Base-by-base conservation (phyloP, 148 eudicot genomes). In the Fallopia convolvulus region DNA sequence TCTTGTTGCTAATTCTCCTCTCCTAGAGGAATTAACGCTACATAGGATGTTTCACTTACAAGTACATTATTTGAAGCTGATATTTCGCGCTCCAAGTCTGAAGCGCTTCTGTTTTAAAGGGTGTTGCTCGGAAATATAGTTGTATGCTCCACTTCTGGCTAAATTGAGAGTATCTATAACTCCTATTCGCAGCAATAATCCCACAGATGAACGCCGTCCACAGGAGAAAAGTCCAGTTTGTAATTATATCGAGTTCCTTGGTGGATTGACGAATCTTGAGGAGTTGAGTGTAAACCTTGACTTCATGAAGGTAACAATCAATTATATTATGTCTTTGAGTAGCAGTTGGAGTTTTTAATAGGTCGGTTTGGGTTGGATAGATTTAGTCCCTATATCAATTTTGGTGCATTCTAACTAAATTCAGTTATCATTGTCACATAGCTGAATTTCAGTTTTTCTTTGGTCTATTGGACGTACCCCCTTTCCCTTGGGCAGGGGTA, bases 71-170 rank as follows among this genome's bases (percentile, higher is more conserved):
- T 81, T 87, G 74, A 26, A 86, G 47, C 84, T 91, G 23, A 89
- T 79, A 23, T 74, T 91, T 26, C 70, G 82, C 80, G 95, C 95
- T 10, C 92, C 92, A 70, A 91, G 85, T 77, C 90, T 91, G 56
- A 89, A 87, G 81, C 76, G 75, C 74, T 83, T 91, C 46, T 81
- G 73, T 74, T 71, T 91, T 71, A 92, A 86, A 83, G 92, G 95
- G 42, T 90, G 83, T 79, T 87, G 87, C 47, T 87, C 78, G 79
- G 90, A 91, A 74, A 4, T 36, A 36, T 36, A 3, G 4, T 36
- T 36, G 39, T 36, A 36, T 2, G 39, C 39, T 36, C 39, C 95
- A 39, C 40, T 47, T 70, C 79, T 91, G 80, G 80, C 81, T 76
- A 78, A 70, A 47, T 75, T 91, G 60, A 84, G 85, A 55, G 84